phyloP scores from a whole-genome alignment of 306 rosid species.

The Trifolium fragiferum region DNA sequence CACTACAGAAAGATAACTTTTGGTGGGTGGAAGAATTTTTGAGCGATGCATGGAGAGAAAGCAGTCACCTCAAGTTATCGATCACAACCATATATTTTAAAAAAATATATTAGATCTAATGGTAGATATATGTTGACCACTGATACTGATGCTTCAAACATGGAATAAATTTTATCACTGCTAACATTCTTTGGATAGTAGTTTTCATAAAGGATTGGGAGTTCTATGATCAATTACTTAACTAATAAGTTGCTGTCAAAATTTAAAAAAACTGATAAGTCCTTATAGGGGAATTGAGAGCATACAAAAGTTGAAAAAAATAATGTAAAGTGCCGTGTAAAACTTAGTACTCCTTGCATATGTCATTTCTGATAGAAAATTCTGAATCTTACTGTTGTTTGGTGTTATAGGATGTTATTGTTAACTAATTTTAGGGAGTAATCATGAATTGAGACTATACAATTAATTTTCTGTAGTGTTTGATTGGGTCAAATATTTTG shows the following conservation, averaged over 20 bases:
- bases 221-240: neutral
- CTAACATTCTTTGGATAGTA: neutral
- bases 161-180: neutral
- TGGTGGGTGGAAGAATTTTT: too few relatives aligned
- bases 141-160: too few relatives aligned
- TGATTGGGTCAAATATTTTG: constrained; percentile 28
- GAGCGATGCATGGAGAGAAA: too few relatives aligned
- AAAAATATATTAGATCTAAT: neutral
- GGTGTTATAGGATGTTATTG: neutral
- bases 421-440: constrained; percentile 44
- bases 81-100: neutral
- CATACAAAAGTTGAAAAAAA: neutral
- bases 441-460: constrained; percentile 50
- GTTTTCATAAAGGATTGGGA: neutral
- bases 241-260: too few relatives aligned
- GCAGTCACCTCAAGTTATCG: neutral
- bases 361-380: neutral
- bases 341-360: neutral
- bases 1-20: too few relatives aligned
- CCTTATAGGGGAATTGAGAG: neutral
- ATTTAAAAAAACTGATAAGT: too few relatives aligned
- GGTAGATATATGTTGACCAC: neutral
- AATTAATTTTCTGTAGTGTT: neutral
- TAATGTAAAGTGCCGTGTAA: neutral
- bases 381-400: constrained; percentile 1